Percentiles rank a stretch among this genome's conserved stretches.
Evolutionary conservation across 164 flowering plant species (phyloP).

Genomic region (Saururus chinensis): DNA sequence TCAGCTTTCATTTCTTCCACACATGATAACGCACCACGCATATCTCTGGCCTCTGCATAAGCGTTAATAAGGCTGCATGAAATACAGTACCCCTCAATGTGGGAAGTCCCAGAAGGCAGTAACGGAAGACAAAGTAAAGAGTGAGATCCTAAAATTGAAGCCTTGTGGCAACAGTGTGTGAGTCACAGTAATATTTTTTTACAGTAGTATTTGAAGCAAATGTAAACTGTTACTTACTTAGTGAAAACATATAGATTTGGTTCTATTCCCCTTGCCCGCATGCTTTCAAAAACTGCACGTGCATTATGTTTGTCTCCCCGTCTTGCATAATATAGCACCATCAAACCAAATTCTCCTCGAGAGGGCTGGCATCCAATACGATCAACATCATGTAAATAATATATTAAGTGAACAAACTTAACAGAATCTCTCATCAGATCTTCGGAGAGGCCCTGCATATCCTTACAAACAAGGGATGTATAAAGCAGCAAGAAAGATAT

Average conservation of each 20-base stretch:
- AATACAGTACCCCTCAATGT: conserved; percentile 23
- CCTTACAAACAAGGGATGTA: no score
- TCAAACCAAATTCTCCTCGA: conserved; percentile 79
- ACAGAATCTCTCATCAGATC: no score
- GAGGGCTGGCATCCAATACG: conserved; percentile 55
- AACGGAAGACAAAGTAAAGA: neutral
- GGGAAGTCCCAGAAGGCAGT: conserved; percentile 2
- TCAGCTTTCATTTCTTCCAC: conserved; percentile 90
- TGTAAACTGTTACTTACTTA: conserved; percentile 33
- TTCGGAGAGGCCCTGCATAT: no score
- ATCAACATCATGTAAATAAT: neutral
- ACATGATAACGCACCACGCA: conserved; percentile 93
- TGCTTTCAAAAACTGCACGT: conserved; percentile 85
- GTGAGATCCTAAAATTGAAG: neutral
- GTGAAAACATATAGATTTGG: conserved; percentile 85
- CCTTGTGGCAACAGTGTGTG: no score
- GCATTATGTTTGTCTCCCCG: conserved; percentile 95
- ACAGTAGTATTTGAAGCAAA: neutral
- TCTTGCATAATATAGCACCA: conserved; percentile 86
- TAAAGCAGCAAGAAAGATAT: no score
- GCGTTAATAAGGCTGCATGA: conserved; percentile 98
- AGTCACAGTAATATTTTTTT: neutral
- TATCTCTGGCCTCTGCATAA: conserved; percentile 96
- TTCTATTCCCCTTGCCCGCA: conserved; percentile 94
- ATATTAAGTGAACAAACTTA: neutral